Base-by-base conservation (phyloP, 2,329 filamentous ascomycete species). In the Colletotrichum magnum region DNA sequence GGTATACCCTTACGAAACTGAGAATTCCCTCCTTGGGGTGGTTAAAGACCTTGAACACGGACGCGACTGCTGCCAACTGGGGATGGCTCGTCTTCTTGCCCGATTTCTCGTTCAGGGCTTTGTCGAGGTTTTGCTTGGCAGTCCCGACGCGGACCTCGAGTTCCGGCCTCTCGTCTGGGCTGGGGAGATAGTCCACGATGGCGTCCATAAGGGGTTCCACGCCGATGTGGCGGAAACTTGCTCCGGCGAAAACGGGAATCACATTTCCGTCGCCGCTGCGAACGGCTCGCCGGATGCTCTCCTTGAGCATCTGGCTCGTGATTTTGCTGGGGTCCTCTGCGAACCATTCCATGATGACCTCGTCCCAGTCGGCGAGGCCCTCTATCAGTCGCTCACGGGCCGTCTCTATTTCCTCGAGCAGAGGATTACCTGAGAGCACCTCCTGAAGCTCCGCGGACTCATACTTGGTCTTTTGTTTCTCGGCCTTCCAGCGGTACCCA, bases 11-110 rank as follows among this genome's bases (percentile, higher is more conserved):
- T 10, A 98, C 92, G 76, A 97, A 98, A 71, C 97, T 94, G 68
- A 98, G 86, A 62, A 97, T 92, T 18, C 96, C 96, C 65, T 94
- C 91, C 72, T 92, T 92, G 9, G 93, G 85, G 75, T 98, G 95
- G 73, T 95, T 92, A 72, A 96, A 94, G 6, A 98, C 96, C 80
- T 99, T 99, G 87, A 98, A 99, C 1, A 98, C 88, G 16, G 92
- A 93, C 28, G 89, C 87, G 3, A 89, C 81, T 6, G 86, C 82
- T 9, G 83, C 81, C 28, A 84, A 75, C 1, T 77, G 77, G 13
- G 80, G 77, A 9, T 79, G 76, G 7, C 72, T 72, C 7, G 62
- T 59, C 59, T 72, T 71, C 70, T 83, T 84, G 26, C 77, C 73
- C 16, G 58, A 15, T 36, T 57, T 43, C 1, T 71, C 64, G 2